A percentile compares a stretch with the other conserved stretches of the same genome.
Conservation (phyloP, 1,139 yeast species). For the Diutina rugosa region DNA sequence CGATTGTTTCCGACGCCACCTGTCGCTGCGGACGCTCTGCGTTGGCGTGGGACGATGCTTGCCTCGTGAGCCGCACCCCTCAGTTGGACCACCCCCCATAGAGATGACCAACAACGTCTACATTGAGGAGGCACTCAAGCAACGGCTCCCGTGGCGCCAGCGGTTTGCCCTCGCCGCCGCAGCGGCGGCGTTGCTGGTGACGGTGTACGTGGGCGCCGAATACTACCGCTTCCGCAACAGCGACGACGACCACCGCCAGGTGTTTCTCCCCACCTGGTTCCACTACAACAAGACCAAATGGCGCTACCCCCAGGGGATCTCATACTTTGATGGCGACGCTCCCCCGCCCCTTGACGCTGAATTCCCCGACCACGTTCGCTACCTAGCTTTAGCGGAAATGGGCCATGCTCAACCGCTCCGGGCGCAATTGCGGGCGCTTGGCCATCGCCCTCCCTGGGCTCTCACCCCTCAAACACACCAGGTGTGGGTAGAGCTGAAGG, state of each 20-base stretch:
- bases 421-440: not conserved
- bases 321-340: not conserved
- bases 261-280: not conserved
- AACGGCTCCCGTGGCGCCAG: slow-evolving; percentile 1
- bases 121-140: not conserved
- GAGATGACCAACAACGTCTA: not conserved
- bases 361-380: not conserved
- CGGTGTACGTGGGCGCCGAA: not conserved
- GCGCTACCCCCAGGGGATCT: not conserved
- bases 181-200: not conserved
- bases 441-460: not conserved
- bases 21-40: too few species aligned
- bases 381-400: not conserved
- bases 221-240: not conserved
- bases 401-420: not conserved
- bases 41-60: not conserved
- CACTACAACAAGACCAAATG: not conserved
- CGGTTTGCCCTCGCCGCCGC: not conserved
- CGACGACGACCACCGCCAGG: not conserved
- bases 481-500: not conserved
- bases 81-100: not conserved
- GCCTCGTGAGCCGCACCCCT: not conserved
- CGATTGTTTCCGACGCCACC: too few species aligned
- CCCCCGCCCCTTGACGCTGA: not conserved
- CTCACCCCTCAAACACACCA: not conserved